Conservation (phyloP, 1,284 basidiomycete genomes). For the Boletus hoseneyae region DNA sequence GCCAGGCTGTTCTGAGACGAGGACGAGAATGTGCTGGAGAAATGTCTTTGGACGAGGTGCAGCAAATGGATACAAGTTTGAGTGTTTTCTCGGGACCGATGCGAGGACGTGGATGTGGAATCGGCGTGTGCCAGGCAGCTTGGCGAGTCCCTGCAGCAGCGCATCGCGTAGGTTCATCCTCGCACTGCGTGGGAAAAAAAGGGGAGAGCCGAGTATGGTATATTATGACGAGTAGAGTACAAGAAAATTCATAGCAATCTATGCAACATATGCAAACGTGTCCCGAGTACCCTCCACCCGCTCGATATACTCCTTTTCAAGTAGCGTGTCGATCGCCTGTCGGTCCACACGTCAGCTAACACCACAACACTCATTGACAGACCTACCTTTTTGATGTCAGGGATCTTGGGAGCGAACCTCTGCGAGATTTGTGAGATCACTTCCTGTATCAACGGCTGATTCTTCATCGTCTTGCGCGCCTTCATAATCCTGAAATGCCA, state of each 20-base stretch:
- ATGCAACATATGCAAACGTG: conserved; percentile 76
- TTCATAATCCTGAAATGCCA: conserved; percentile 82
- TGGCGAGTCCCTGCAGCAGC: conserved; percentile 55
- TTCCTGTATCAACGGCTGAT: conserved; percentile 91
- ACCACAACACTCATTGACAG: neutral
- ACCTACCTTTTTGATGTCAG: conserved; percentile 85
- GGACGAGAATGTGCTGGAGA: conserved; percentile 72
- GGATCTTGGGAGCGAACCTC: conserved; percentile 86
- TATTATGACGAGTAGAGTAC: conserved; percentile 5
- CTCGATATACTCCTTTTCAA: conserved; percentile 98
- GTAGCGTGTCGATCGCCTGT: conserved; percentile 92
- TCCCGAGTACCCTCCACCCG: conserved; percentile 82
- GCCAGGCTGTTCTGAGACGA: conserved; percentile 59
- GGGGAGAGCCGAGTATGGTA: conserved; percentile 1
- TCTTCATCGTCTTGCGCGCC: conserved; percentile 96
- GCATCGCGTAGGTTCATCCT: conserved; percentile 57
- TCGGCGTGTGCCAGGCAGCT: conserved; percentile 60
- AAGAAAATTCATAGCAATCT: conserved; percentile 9
- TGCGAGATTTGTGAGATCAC: conserved; percentile 90
- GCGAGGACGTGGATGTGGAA: conserved; percentile 76
- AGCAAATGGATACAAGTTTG: conserved; percentile 74
- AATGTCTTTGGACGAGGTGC: conserved; percentile 58
- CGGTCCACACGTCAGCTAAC: neutral
- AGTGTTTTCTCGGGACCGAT: conserved; percentile 67
- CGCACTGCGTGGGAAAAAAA: conserved; percentile 24